Base-by-base conservation (phyloP, 2,329 filamentous ascomycete genomes). In the Colletotrichum gigasporum region DNA sequence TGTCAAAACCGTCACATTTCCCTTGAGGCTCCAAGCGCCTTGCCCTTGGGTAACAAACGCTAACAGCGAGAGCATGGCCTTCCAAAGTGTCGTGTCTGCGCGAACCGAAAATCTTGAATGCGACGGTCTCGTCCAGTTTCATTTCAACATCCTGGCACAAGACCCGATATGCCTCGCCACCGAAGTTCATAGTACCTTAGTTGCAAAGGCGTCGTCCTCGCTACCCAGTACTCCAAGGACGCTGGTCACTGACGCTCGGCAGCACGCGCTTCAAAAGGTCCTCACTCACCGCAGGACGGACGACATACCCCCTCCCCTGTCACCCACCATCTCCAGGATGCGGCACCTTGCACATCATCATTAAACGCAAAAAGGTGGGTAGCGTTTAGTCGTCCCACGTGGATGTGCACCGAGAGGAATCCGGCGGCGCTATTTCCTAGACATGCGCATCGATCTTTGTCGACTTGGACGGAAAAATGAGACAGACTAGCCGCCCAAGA, bases 321-420 rank as follows among this genome's bases (percentile, higher is more conserved):
- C 26, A 47, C 45, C 47, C n/a, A 18, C 47, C 35, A 44, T 37
- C 34, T 55, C 56, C 28, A 54, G 48, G 41, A 55, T 61, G 48
- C 56, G 56, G 62, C 48, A 55, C 24, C 56, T 65, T 65, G 63
- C 63, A 65, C 51, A 63, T 63, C 58, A 63, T 65, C 34, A 65
- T 65, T 52, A 65, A 65, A 65, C 59, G 58, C 58, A 65, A 65
- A 65, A 65, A 22, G 52, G 63, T 52, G 63, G 63, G 18, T n/a
- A 20, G 8, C 12, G 30, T 12, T 32, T 14, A 22, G 51, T 41
- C n/a, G 45, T 63, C 52, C 63, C 63, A 65, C 63, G 63, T 65
- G 63, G 63, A 61, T 34, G 35, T 55, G 44, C 56, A 45, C 24
- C 34, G 34, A 64, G 42, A 20, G 44, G 48, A 51, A 62, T 62